Base-by-base conservation (phyloP, 2,329 filamentous ascomycete genomes). In the Fusarium temperatum region DNA sequence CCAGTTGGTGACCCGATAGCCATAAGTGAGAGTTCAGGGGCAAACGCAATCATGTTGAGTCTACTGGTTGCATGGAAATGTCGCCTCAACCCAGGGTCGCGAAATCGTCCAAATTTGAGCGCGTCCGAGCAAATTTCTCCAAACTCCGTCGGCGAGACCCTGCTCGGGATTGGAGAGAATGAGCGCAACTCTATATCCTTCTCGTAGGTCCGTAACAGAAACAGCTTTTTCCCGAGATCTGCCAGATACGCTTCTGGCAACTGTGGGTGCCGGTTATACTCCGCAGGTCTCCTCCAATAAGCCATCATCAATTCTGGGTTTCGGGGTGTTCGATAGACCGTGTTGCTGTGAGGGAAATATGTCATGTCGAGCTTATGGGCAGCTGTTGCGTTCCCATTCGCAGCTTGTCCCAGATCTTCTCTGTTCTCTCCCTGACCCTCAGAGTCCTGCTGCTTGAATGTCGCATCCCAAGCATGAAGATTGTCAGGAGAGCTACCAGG, bases 11-110 rank as follows among this genome's bases (percentile, higher is more conserved):
- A 91, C 1, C 88, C 93, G 3, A 92, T 83, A 7, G 94, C 84
- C 14, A 95, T 87, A 20, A 95, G 83, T n/a, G 87, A 91, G 3
- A 96, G 84, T 75, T 93, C 90, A 0, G 92, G 91, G 3, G 95
- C 89, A 57, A 91, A 86, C 1, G 87, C 83, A 42, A 90, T 81
- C 85, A 93, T 90, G 81, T 88, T 91, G 28, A 94, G 70, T 50
- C 71, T 78, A 61, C 77, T 84, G 60, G 79, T 85, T 17, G 77
- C 79, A 36, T 81, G 73, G 56, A 84, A 84, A 41, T 78, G 75
- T 2, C 70, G 66, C 20, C 71, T 65, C 22, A 78, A 58, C 11
- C 51, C 64, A 20, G 68, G 70, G 15, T 78, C 76, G 7, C 68
- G 64, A 38, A 77, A 78, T 6, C 54, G 53, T 17, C 77, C 79